These are phyloP conservation scores for Pulveroboletus frians DNA, from an alignment of 768 basidiomycete species.

Conservation along the genomic window DNA sequence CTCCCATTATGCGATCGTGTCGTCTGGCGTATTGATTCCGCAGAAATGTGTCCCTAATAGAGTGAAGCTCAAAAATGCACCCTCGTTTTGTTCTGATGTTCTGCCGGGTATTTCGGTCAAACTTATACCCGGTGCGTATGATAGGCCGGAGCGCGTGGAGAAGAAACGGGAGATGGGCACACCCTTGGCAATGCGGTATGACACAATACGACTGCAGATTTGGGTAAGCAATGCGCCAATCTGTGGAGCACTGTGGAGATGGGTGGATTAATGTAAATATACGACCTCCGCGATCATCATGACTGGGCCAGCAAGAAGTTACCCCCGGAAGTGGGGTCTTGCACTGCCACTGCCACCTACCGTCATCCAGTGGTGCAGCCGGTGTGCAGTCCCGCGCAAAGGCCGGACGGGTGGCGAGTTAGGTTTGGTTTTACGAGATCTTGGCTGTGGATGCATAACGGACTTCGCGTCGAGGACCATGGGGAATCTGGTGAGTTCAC, in stretches of 20 bases:
- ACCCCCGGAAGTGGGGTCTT: no score
- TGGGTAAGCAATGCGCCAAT: constrained; percentile 3
- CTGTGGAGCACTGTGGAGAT: constrained; percentile 16
- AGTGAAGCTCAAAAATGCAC: no score
- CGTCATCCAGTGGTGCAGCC: no score
- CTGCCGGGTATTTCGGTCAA: no score
- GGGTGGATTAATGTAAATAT: neutral
- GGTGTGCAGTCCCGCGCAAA: no score
- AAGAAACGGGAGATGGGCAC: neutral
- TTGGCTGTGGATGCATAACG: neutral
- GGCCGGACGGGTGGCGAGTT: neutral
- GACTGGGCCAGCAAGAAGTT: neutral
- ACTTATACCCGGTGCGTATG: no score
- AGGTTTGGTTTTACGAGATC: neutral
- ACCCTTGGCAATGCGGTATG: neutral
- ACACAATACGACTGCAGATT: neutral
- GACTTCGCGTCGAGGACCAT: no score
- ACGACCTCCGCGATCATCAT: constrained; percentile 1
- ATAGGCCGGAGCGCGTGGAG: neutral
- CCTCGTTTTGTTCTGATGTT: no score
- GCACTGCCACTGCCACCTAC: no score
- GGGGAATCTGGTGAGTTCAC: neutral
- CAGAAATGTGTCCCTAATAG: neutral
- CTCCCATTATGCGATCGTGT: neutral
- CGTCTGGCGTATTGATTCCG: neutral